These are phyloP conservation scores for Phalaenopsis equestris DNA, from an alignment of 106 monocot species.

Conservation along the genomic window DNA sequence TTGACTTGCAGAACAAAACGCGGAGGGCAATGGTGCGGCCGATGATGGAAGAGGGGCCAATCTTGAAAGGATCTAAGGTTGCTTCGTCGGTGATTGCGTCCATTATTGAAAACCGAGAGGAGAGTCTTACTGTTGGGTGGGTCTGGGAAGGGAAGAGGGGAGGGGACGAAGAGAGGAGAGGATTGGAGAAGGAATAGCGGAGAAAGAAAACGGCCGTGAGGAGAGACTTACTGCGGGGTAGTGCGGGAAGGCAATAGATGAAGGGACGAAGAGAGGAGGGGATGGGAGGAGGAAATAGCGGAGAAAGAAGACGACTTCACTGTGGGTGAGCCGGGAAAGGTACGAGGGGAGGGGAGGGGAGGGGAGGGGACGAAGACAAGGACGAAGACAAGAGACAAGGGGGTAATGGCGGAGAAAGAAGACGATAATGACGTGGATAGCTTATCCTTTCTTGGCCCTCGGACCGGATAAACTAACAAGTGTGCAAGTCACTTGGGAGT, in stretches of 20 bases:
- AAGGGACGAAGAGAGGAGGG: neutral
- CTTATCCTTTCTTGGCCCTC: too few relatives aligned
- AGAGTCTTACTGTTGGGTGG: neutral
- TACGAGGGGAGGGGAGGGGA: neutral
- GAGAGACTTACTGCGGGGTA: neutral
- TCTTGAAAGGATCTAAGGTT: conserved; percentile 44
- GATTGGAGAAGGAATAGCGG: neutral
- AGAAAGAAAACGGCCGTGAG: neutral
- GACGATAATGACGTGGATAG: too few relatives aligned
- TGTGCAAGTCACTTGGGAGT: too few relatives aligned
- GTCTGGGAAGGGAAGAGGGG: neutral
- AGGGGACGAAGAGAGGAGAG: neutral
- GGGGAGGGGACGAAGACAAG: too few relatives aligned
- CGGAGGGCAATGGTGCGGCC: conserved; percentile 79
- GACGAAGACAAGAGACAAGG: too few relatives aligned
- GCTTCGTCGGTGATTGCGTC: conserved; percentile 50
- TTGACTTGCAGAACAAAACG: conserved; percentile 66
- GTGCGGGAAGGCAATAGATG: neutral
- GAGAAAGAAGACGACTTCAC: neutral
- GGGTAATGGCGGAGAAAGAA: too few relatives aligned
- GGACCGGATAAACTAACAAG: too few relatives aligned
- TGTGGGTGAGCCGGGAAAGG: neutral
- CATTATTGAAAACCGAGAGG: neutral
- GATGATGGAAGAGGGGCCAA: conserved; percentile 64
- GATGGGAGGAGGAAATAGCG: neutral